Evolutionary conservation across 352 stramenopile species (phyloP), one percentile per base, ranked within the genome.

Genomic region (Pythium periplocum): DNA sequence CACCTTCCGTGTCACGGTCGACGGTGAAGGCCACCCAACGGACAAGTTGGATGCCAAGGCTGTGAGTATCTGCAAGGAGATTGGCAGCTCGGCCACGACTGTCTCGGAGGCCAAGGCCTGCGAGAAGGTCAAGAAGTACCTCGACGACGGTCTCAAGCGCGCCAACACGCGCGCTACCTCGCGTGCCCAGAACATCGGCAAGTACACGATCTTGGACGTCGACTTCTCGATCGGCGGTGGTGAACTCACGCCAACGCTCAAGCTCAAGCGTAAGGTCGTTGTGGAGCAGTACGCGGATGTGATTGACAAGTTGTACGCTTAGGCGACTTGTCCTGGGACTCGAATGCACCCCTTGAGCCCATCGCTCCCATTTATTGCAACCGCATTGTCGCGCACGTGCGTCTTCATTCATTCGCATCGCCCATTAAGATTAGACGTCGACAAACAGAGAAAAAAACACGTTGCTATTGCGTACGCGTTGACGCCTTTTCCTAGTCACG

Each of bases 161-260:
- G 83, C 80, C 53, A 93, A 95, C 56, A 50, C 11, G 17, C 68
- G 67, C 6, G 78, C 82, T 12, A 89, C 82, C n/a, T 93, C 83
- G 59, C 83, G 82, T 51, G 83, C 85, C 45, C 81, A 93, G 63
- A 87, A 79, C 60, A 62, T 97, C 9, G 78, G 64, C 62, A 97
- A 97, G 73, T 97, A 81, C 64, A 59, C 74, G 50, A 71, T 97
- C 42, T 64, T 97, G 17, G 73, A 91, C 51, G 77, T 71, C 49
- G 90, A 98, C 70, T 98, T 98, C 57, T 94, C 81, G 38, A 88
- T 97, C 40, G 59, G 65, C 45, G 87, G 75, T 44, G 87, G 90
- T 54, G 94, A 98, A 62, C 73, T 98, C n/a, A 98, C 95, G 47
- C 92, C 96, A 37, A 98, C 96, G 60, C 76, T 98, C 57, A 98